Evolutionary conservation across 139 green algal species (phyloP), one percentile per base, ranked within the genome.

Genomic region (Chlorella sorokiniana): DNA sequence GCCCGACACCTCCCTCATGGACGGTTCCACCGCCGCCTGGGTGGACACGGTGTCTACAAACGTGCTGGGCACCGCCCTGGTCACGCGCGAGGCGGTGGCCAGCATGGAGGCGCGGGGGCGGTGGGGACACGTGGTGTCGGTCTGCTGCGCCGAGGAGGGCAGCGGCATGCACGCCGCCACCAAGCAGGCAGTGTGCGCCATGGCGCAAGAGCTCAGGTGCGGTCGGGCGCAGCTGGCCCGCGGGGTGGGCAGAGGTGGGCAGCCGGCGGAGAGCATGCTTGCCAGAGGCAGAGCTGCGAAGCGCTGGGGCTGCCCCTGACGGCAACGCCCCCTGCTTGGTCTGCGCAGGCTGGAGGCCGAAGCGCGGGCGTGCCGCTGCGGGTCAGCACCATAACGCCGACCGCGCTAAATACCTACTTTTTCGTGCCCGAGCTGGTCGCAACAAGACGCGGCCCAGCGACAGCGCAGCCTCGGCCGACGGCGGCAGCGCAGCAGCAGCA

Each of bases 71-170:
- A 90, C 87, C 4, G 89, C 85, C 42, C 92, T 97, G 90, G 91
- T 87, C 63, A 93, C 86, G 1, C 84, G 90, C 6, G 91, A 92
- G 54, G 88, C 91, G 18, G 48, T 96, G 27, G 85, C 91, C 86
- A 88, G 95, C 84, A 96, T 97, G 93, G 81, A 81, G 69, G 79
- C 82, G 22, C 86, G 91, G 54, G 76, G 68, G 16, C 69, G 71
- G 54, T 93, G 82, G 71, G 93, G 93, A 8, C 93, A 96, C 82
- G 88, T 97, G 67, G 90, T 97, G 82, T 93, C 95, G 86, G 89
- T 97, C 77, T 85, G 89, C 35, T 92, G 88, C 23, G 86, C 93
- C 6, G 80, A 67, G 33, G 92, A 88, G 23, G 91, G 94, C 79
- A 86, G 91, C 72, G 91, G 93, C 42, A 84, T 93, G 68, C 88